Base-by-base conservation (phyloP, 2,329 filamentous ascomycete genomes). In the Pseudogymnoascus sp. region DNA sequence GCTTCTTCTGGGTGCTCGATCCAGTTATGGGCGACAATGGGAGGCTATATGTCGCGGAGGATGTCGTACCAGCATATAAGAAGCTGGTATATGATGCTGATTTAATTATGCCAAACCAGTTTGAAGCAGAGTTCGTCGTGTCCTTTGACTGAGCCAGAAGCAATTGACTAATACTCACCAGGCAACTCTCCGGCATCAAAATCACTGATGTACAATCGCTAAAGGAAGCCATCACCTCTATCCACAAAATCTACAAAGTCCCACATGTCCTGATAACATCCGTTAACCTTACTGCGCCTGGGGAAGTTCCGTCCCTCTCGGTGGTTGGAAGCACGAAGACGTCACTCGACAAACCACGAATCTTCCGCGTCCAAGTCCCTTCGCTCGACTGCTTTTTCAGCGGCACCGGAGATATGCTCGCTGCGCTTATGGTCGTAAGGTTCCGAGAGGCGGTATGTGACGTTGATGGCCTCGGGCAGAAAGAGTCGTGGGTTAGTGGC, bases 1-100 rank as follows among this genome's bases (percentile, higher is more conserved):
- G 82, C 51, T 96, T 97, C 78, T 97, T 97, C 77, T 97, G 93
- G 93, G 91, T 96, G 2, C 82, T 99, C 27, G 94, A 99, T 74
- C 94, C 95, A 0, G 94, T 99, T 58, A 99, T 99, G 94, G 94
- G 94, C 31, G 94, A 99, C 73, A 92, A 97, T 70, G 94, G 92
- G 59, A 85, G 84, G 67, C 80, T 99, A 10, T 99, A 99, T 72
- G 93, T 99, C 6, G 90, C 88, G 5, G 87, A 93, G 69, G 91
- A 96, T 66, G 91, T 96, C 3, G 90, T 97, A 13, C 92, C 92
- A 0, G 92, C 90, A 12, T 99, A 97, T 75, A 93, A 91, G 76
- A 80, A 80, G 25, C 80, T 96, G 63, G 79, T 97, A 21, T 81
- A 81, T 36, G 82, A 93, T 69, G 93, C 94, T 2, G 94, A 99